These are phyloP conservation scores for Pseudocercospora fuligena DNA, from an alignment of 2,329 filamentous ascomycete species.

Conservation along the genomic window DNA sequence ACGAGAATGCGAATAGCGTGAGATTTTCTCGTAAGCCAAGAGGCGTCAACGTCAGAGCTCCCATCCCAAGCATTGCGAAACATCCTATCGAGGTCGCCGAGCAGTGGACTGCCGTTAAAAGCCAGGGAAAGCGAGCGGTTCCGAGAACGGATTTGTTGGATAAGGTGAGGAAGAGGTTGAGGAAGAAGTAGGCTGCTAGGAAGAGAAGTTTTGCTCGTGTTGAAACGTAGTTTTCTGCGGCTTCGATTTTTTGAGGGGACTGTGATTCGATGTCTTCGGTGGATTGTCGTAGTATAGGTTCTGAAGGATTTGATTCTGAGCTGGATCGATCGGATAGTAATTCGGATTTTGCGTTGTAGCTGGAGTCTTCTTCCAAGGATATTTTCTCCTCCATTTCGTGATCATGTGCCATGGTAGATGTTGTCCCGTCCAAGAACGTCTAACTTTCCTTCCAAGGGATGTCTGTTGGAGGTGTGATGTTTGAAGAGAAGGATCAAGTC, in stretches of 20 bases:
- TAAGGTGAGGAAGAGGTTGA: slow-evolving; percentile 57
- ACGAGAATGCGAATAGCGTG: slow-evolving; percentile 62
- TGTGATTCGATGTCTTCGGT: slow-evolving; percentile 17
- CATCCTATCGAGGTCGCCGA: slow-evolving; percentile 64
- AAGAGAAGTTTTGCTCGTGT: slow-evolving; percentile 32
- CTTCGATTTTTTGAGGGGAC: slow-evolving; percentile 7
- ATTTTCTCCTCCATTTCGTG: slow-evolving; percentile 16
- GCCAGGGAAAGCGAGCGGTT: slow-evolving; percentile 65
- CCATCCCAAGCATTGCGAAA: slow-evolving; percentile 56
- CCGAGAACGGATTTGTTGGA: slow-evolving; percentile 64
- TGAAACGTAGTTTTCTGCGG: slow-evolving; percentile 32
- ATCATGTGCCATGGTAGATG: slow-evolving; percentile 7
- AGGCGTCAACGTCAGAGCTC: slow-evolving; percentile 59
- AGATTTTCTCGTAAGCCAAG: slow-evolving; percentile 60
- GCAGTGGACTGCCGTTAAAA: slow-evolving; percentile 64
- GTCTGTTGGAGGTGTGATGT: slow-evolving; percentile 1
- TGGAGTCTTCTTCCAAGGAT: not conserved
- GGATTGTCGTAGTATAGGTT: slow-evolving; percentile 4
- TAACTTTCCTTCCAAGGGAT: not conserved
- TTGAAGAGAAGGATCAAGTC: slow-evolving; percentile 4
- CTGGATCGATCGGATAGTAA: slow-evolving; percentile 16
- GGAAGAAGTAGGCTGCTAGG: slow-evolving; percentile 53
- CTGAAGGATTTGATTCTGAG: slow-evolving; percentile 17
- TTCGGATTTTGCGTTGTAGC: slow-evolving; percentile 8
- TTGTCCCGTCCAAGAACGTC: not conserved